phyloP scores from a whole-genome alignment of 2,329 filamentous ascomycete species.

The Trichoderma sp. region DNA sequence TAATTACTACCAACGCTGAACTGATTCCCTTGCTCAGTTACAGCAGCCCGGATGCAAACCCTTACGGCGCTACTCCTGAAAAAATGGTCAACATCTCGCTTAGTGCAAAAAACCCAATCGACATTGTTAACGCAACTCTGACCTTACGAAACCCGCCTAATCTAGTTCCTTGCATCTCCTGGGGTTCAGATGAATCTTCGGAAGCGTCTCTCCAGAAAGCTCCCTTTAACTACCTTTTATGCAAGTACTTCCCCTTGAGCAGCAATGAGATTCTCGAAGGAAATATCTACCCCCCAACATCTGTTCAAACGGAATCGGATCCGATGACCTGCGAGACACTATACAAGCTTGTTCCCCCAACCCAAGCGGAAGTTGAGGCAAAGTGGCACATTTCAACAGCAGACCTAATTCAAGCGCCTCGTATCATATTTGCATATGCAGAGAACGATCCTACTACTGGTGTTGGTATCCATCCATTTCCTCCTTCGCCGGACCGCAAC shows the following conservation, averaged over 20 bases:
- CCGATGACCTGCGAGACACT: neutral
- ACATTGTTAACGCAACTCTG: neutral
- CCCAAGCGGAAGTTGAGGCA: neutral
- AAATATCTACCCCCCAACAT: neutral
- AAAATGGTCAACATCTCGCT: neutral
- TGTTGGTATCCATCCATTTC: neutral
- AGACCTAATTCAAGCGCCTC: neutral
- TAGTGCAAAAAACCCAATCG: neutral
- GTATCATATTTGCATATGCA: neutral
- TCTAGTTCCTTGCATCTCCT: neutral
- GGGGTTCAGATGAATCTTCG: neutral
- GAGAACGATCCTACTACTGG: neutral
- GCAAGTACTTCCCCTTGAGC: neutral
- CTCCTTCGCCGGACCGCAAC: neutral
- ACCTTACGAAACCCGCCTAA: neutral
- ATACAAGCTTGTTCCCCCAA: neutral
- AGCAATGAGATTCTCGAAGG: neutral
- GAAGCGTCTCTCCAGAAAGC: neutral
- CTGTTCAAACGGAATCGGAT: neutral
- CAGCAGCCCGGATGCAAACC: neutral
- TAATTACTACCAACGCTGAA: neutral
- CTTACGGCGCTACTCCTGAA: neutral
- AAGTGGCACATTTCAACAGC: neutral
- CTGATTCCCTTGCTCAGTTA: neutral
- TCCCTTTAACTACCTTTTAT: neutral